Evolutionary conservation across 768 basidiomycete species (phyloP).

Genomic region (Phaffia australis): DNA sequence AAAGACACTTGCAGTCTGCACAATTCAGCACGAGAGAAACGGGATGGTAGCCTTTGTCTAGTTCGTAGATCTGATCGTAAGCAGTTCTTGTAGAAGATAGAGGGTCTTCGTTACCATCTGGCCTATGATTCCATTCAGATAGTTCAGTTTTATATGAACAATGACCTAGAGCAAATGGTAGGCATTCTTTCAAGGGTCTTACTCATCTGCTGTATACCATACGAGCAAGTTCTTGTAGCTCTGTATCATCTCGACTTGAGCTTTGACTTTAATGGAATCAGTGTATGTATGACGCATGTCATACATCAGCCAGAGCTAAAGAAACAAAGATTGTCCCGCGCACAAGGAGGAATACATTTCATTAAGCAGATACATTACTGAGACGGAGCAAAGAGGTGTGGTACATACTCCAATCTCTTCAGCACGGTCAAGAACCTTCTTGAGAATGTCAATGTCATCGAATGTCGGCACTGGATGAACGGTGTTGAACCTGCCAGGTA

Average conservation of each 20-base stretch:
- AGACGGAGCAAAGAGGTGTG: not conserved
- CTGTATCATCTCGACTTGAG: slow-evolving; percentile 60
- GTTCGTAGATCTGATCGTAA: slow-evolving; percentile 44
- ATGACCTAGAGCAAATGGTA: not conserved
- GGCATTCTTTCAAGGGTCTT: not conserved
- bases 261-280: slow-evolving; percentile 52
- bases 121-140: slow-evolving; percentile 1
- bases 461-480: slow-evolving; percentile 64
- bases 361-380: too few species aligned
- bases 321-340: not conserved
- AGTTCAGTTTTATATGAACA: slow-evolving; percentile 32
- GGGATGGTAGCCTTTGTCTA: slow-evolving; percentile 49
- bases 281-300: slow-evolving; percentile 68
- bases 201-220: slow-evolving; percentile 59
- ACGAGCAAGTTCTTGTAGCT: slow-evolving; percentile 54
- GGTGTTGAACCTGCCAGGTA: slow-evolving; percentile 40
- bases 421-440: slow-evolving; percentile 56
- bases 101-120: slow-evolving; percentile 59
- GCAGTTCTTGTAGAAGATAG: slow-evolving; percentile 48
- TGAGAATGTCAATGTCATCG: slow-evolving; percentile 50
- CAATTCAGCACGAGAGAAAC: slow-evolving; percentile 53
- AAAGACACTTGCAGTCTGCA: slow-evolving; percentile 57
- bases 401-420: slow-evolving; percentile 47
- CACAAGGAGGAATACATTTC: too few species aligned
- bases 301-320: slow-evolving; percentile 58